A percentile compares a stretch with the other conserved stretches of the same genome.
Evolutionary conservation across 306 rosid genomes (phyloP).

Genomic region (Alnus glutinosa): DNA sequence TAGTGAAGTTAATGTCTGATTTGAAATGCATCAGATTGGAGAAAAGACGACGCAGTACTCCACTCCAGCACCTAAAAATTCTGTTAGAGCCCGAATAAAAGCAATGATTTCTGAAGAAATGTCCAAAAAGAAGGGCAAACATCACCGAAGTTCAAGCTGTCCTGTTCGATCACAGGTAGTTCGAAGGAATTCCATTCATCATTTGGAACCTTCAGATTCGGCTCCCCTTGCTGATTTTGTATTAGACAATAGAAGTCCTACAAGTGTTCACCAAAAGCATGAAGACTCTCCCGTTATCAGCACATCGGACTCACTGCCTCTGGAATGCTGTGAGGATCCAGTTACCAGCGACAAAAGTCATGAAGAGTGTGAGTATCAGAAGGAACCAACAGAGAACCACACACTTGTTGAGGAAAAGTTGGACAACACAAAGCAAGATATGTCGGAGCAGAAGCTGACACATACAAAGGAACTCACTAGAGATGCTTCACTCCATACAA

Average conservation of each 20-base stretch:
- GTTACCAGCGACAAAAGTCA: constrained; percentile 11
- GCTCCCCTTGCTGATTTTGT: constrained; percentile 37
- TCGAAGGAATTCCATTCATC: constrained; percentile 34
- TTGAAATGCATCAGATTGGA: constrained; percentile 44
- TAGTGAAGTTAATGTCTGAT: constrained; percentile 12
- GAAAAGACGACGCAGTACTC: constrained; percentile 16
- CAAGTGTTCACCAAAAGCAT: constrained; percentile 22
- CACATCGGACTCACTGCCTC: constrained; percentile 25
- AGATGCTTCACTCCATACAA: constrained; percentile 54
- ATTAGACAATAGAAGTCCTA: constrained; percentile 31
- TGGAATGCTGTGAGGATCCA: constrained; percentile 30
- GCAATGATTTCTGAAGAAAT: constrained; percentile 52
- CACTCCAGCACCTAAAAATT: constrained; percentile 31
- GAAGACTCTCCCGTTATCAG: constrained; percentile 27
- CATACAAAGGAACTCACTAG: constrained; percentile 40
- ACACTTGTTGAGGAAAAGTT: constrained; percentile 11
- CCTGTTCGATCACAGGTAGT: constrained; percentile 39
- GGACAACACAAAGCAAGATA: neutral
- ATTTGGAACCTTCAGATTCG: constrained; percentile 29
- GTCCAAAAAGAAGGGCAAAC: constrained; percentile 39
- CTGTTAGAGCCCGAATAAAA: constrained; percentile 52
- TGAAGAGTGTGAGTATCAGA: constrained; percentile 33
- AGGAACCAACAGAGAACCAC: neutral
- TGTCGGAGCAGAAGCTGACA: constrained; percentile 33
- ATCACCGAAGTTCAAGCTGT: constrained; percentile 56